Evolutionary conservation across 257 asterid genomes (phyloP), one percentile per base, ranked within the genome.

Genomic region (Linderniella brevidens): DNA sequence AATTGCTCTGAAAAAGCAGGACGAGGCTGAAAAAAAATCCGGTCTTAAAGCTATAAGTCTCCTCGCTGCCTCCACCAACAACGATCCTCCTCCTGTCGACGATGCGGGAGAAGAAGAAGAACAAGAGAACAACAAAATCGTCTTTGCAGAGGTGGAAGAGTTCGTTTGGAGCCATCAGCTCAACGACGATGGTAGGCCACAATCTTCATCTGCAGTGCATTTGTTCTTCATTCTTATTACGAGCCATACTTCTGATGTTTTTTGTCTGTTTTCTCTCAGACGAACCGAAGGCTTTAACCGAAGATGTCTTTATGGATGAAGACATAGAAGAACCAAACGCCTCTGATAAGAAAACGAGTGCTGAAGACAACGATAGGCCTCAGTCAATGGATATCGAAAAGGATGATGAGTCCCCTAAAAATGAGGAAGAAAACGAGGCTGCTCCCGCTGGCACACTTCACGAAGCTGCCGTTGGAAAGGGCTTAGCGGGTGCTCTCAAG

Each of bases 291-390:
- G 80, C 88, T 35, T 80, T 69, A 55, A 58, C 58, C 53, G 86
- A 85, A 69, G 99, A 85, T 70, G 96, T 79, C 46, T 85, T 85
- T 71, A 81, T 85, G 99, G 99, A 85, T 63, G 98, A 84, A 67
- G 96, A 85, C 46, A 59, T 51, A 55, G 70, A 54, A 55, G 70
- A 54, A 16, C 81, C 88, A 13, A 65, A 62, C 56, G 56, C 59
- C 55, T 50, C 76, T 59, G 82, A 68, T 62, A 73, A 62, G 38
- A 87, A 72, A 64, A 64, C 64, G 68, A 63, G 46, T 62, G 76
- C 50, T 37, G 79, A 52, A 49, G 82, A 71, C 57, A 63, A 72
- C 51, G 86, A 75, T 60, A 69, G 85, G 93, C 44, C 79, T 13
- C 83, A 79, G 70, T 68, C 64, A 46, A 75, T 66, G 50, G 94